Conservation (phyloP, 371 early-diverging fungal species). For the Saksenaea vasiformis region DNA sequence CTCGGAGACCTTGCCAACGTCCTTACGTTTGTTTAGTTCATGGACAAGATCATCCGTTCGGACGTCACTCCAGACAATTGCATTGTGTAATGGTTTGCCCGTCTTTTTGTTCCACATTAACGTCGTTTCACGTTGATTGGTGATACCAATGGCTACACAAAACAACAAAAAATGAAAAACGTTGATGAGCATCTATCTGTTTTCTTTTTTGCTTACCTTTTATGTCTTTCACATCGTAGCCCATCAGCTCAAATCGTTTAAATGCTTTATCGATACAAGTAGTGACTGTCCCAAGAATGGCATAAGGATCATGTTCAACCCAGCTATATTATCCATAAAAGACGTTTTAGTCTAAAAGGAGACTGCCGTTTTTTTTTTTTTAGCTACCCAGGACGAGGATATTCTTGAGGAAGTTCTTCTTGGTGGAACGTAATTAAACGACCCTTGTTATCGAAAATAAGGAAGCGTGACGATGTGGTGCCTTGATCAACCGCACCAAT, state of each 20-base stretch:
- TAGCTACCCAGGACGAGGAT: constrained; percentile 77
- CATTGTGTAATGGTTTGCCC: constrained; percentile 79
- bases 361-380: constrained; percentile 65
- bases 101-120: constrained; percentile 81
- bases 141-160: constrained; percentile 77
- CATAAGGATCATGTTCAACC: constrained; percentile 83
- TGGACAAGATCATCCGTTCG: constrained; percentile 76
- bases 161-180: neutral
- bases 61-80: constrained; percentile 90
- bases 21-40: constrained; percentile 47
- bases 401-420: constrained; percentile 76
- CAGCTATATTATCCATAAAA: constrained; percentile 50
- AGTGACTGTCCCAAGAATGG: constrained; percentile 67
- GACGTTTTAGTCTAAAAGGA: neutral
- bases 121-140: constrained; percentile 93
- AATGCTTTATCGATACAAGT: constrained; percentile 65
- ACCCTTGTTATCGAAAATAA: constrained; percentile 83
- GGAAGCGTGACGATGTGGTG: constrained; percentile 88
- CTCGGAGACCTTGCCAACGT: constrained; percentile 41
- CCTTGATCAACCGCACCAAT: constrained; percentile 95
- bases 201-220: constrained; percentile 41
- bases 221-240: constrained; percentile 57
- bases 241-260: constrained; percentile 60
- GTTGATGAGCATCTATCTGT: neutral
- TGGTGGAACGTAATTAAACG: constrained; percentile 76